Evolutionary conservation across 257 asterid species (phyloP), one percentile per base, ranked within the genome.

Genomic region (Solanum piurae): DNA sequence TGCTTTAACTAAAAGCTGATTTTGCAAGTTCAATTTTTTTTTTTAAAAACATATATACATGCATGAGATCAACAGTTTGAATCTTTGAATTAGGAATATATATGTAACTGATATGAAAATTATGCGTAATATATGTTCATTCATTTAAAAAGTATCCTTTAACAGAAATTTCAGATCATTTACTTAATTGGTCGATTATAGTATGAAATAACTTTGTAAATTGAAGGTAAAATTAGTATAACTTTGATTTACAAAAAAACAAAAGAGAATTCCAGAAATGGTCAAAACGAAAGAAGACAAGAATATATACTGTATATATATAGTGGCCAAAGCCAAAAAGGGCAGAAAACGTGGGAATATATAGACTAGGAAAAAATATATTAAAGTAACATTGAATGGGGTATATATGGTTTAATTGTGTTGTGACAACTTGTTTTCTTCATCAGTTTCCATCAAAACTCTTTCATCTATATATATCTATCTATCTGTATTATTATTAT

Each of bases 391-490:
- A 77, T 89, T 88, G 27, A 77, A 88, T 88, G 89, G 89, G 91
- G 89, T 46, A 90, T 86, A 42, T 74, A 74, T 74, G 72, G 72
- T 2, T 64, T 13, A 14, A 18, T 71, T 36, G 83, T 37, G 11
- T 23, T 37, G 83, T 75, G 31, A 74, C 52, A 37, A 36, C 31
- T 36, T 21, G 49, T 76, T 74, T 82, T 46, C 66, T 86, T 89
- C 87, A 85, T 49, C 68, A 90, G 90, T 89, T 92, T 87, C 89
- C 44, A 90, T 89, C 89, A 74, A 88, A 46, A 88, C 37, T 86
- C 74, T 46, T 69, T 64, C 25, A 58, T 58, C 66, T 58, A 20
- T 46, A 44, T 38, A 40, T 52, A 52, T 52, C 2, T 46, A 52
- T 52, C n/a, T 52, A 49, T 49, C 60, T 52, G 7, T 55, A 18